Conservation (phyloP, 2,329 filamentous ascomycete genomes). For the Pseudogymnoascus verrucosus region DNA sequence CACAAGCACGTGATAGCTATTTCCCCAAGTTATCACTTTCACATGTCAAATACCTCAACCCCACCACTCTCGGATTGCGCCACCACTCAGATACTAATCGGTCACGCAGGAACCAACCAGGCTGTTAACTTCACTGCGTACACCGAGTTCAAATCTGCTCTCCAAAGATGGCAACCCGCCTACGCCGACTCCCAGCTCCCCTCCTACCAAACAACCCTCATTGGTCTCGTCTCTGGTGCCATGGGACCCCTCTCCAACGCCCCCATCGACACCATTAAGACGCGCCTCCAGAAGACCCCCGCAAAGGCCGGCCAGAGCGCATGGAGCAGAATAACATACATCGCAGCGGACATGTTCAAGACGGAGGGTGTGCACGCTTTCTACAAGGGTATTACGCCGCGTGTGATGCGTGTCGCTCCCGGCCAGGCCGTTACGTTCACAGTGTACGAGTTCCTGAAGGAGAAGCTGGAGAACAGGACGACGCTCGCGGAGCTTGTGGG, state of each 20-base stretch:
- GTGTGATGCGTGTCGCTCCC: conserved; percentile 94
- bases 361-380: conserved; percentile 92
- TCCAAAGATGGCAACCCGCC: conserved; percentile 66
- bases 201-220: conserved; percentile 81
- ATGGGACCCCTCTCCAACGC: conserved; percentile 96
- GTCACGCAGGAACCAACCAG: conserved; percentile 57
- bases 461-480: conserved; percentile 57
- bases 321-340: conserved; percentile 66
- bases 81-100: not conserved
- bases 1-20: not conserved
- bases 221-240: conserved; percentile 79
- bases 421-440: conserved; percentile 76
- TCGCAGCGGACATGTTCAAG: conserved; percentile 80
- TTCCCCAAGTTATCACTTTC: conserved; percentile 9
- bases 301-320: conserved; percentile 76
- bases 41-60: conserved; percentile 8
- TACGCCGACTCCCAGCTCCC: conserved; percentile 61
- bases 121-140: conserved; percentile 99
- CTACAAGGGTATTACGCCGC: conserved; percentile 97
- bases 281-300: conserved; percentile 81
- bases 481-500: conserved; percentile 50
- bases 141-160: conserved; percentile 76
- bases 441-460: conserved; percentile 71
- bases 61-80: not conserved
- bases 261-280: conserved; percentile 99